A percentile compares a stretch with the other conserved stretches of the same genome.
Evolutionary conservation across 208 protist genomes (phyloP).

Genomic region (Trypanosoma avium): DNA sequence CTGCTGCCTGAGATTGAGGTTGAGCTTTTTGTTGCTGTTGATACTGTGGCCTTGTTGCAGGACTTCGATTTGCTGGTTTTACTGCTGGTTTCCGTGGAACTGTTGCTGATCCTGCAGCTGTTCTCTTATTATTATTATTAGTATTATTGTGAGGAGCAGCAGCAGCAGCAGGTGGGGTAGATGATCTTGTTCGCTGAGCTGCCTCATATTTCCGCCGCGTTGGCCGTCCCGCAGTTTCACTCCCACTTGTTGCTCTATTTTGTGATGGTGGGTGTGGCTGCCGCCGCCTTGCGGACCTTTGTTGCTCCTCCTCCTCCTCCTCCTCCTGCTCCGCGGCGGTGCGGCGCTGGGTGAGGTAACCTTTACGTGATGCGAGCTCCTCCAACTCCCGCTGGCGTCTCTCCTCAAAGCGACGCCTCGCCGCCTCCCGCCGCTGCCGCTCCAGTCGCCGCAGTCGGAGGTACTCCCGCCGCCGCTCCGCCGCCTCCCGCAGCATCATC

Average conservation of each 20-base stretch:
- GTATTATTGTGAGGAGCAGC: background rate
- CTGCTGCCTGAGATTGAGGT: background rate
- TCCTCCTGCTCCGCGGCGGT: conserved; percentile 30
- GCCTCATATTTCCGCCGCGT: conserved; percentile 22
- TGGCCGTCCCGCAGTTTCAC: background rate
- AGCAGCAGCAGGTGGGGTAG: background rate
- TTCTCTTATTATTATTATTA: background rate
- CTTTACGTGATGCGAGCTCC: conserved; percentile 48
- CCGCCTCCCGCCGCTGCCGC: conserved; percentile 34
- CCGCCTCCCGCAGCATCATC: conserved; percentile 54
- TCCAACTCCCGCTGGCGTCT: conserved; percentile 59
- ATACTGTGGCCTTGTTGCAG: background rate
- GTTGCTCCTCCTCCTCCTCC: background rate
- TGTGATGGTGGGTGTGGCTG: conserved; percentile 1
- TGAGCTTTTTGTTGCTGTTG: background rate
- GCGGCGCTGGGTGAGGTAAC: conserved; percentile 31
- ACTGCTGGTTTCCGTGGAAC: background rate
- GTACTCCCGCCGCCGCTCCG: conserved; percentile 39
- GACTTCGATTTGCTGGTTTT: background rate
- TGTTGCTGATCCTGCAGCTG: background rate
- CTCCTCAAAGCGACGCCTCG: conserved; percentile 59
- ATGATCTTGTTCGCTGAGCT: background rate
- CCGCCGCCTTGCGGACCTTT: background rate
- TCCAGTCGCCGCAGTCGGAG: conserved; percentile 47
- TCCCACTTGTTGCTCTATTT: conserved; percentile 8